Evolutionary conservation across 176 grass and related monocot species (phyloP), one percentile per base, ranked within the genome.

Genomic region (Miscanthus lutarioriparius): DNA sequence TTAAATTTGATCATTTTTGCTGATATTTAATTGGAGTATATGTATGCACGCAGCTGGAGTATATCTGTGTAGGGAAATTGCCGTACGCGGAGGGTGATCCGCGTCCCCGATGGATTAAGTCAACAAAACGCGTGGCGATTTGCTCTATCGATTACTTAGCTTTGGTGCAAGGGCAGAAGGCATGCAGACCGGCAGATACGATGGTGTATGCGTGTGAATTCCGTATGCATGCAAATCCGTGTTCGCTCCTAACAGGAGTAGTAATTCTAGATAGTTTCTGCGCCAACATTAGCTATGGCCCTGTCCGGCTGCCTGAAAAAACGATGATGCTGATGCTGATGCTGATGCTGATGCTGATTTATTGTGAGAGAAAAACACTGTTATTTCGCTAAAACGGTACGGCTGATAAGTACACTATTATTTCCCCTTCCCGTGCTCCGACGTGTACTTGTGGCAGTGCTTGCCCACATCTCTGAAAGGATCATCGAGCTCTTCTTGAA

Each of bases 401-500:
- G n/a, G n/a, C n/a, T n/a, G n/a, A n/a, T n/a, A n/a, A n/a, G n/a
- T n/a, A n/a, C n/a, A n/a, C n/a, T n/a, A n/a, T n/a, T n/a, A n/a
- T n/a, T 99, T 58, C 96, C 96, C 45, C 74, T 93, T 86, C 91
- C 68, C 0, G 89, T 94, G 77, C 87, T 99, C 25, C 78, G 78
- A 6, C 86, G 93, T 37, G 88, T 96, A 59, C 93, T 99, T 78
- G 82, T 87, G 32, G 93, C 89, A 69, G 91, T 99, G 28, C 93
- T 94, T 64, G 77, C 32, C 37, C 93, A 99, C 72, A 72, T 94
- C 76, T 99, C 93, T 61, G 89, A 89, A 45, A 91, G 89, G 86
- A 88, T 96, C 78, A 79, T 96, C 1, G 91, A 85, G 19, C 90
- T 99, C 33, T 99, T 99, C 78, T 67, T 94, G 51, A 92, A 87